Evolutionary conservation across 2,329 filamentous ascomycete species (phyloP), one percentile per base, ranked within the genome.

Genomic region (Leptoxyphium fumago): DNA sequence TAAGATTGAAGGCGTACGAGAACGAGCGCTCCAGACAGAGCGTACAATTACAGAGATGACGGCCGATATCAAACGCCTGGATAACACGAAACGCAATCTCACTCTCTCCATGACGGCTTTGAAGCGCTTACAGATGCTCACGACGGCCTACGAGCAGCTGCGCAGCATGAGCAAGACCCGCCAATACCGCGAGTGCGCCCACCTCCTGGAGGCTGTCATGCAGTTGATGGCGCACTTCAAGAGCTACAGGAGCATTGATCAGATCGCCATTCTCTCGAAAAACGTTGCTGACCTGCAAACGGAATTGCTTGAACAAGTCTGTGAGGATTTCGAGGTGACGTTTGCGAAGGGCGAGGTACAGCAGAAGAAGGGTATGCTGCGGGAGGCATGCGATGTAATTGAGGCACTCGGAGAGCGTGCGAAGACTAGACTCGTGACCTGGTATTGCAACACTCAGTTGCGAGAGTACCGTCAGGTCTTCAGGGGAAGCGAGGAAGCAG

Each of bases 181-280:
- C 45, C 91, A 98, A 63, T 98, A 98, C 62, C 74, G 85, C 50
- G 91, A 98, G 62, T 96, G 91, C 60, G 88, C 89, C 13, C 87
- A 93, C 55, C 72, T 98, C 47, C 71, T 98, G 45, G 86, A 94
- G 67, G 91, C 91, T 9, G 91, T 98, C 29, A 76, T 98, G 46
- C 91, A 98, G 73, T 78, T 98, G 39, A 95, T 96, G 84, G 84
- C 84, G 52, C 88, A 98, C 66, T 98, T 98, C 74, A 94, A 94
- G 67, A 93, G 85, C 64, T 98, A 96, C 63, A 74, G 91, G 46
- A 94, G 87, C 55, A 96, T 98, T 54, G 89, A 96, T 61, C 91
- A 98, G 71, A 96, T 98, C 60, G 91, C 91, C 26, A 84, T 84
- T 1, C 71, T 98, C 50, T 94, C 86, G 59, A 79, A 86, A 42